Percentiles rank a stretch among this genome's conserved stretches.
These are phyloP conservation scores for Prunus yedoensis DNA, from an alignment of 331 rosid species.

Conservation along the genomic window DNA sequence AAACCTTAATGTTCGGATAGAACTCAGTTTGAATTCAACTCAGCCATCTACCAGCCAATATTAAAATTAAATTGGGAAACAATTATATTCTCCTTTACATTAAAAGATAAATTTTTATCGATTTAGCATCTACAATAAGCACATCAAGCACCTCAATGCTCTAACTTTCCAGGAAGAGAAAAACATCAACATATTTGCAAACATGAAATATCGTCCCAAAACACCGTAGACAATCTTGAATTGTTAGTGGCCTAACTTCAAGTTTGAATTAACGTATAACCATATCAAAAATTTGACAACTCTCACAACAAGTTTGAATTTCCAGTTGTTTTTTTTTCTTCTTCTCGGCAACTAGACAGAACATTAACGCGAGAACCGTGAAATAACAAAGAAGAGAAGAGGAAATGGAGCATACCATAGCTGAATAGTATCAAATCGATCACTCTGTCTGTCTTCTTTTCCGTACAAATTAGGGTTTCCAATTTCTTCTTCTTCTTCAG, in stretches of 20 bases:
- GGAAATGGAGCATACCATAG: constrained; percentile 15
- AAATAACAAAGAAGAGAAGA: not conserved
- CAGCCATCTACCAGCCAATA: not conserved
- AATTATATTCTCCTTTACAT: no score
- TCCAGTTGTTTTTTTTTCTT: not conserved
- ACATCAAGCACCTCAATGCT: not conserved
- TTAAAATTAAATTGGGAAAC: no score
- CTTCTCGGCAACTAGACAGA: constrained; percentile 3
- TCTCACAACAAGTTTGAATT: not conserved
- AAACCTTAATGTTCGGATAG: not conserved
- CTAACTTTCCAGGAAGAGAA: not conserved
- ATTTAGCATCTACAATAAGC: not conserved
- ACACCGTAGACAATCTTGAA: not conserved
- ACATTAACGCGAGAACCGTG: not conserved
- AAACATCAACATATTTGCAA: not conserved
- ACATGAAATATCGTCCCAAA: not conserved
- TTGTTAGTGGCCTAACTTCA: no score
- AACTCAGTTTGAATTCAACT: not conserved
- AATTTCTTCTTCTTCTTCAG: not conserved
- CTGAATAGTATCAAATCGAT: constrained; percentile 1
- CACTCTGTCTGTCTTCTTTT: not conserved
- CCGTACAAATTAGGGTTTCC: not conserved
- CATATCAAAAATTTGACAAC: not conserved
- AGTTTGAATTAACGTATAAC: not conserved
- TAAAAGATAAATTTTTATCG: no score